phyloP scores from a whole-genome alignment of 1,139 yeast genomes.

The Schizosaccharomyces versatilis region DNA sequence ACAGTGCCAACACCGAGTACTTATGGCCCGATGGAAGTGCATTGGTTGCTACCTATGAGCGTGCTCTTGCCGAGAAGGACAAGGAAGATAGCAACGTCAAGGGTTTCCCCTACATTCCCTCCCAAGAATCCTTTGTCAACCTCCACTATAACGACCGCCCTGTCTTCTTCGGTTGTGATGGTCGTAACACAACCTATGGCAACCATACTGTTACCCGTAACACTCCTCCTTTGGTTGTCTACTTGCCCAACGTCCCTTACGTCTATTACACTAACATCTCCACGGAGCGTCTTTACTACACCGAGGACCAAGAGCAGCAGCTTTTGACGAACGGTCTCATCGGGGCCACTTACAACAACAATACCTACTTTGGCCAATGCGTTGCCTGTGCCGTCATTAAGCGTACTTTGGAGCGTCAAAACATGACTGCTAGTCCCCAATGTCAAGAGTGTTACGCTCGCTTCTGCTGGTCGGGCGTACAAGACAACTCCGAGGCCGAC shows the following conservation, averaged over 20 bases:
- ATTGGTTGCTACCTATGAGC: constrained; percentile 36
- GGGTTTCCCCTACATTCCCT: constrained; percentile 61
- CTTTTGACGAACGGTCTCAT: constrained; percentile 69
- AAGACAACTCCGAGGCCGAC: neutral
- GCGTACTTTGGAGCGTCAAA: constrained; percentile 53
- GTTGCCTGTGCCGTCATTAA: constrained; percentile 75
- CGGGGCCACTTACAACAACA: constrained; percentile 45
- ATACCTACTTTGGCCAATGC: constrained; percentile 53
- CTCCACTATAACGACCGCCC: constrained; percentile 26
- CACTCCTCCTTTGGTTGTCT: constrained; percentile 54
- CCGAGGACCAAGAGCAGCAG: constrained; percentile 34
- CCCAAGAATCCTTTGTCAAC: constrained; percentile 32
- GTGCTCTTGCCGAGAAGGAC: constrained; percentile 43
- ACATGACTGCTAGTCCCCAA: constrained; percentile 41
- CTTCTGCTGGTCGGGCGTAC: constrained; percentile 67
- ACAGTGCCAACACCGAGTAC: constrained; percentile 52
- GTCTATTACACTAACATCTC: constrained; percentile 49
- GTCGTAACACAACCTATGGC: constrained; percentile 23
- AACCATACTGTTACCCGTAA: constrained; percentile 23
- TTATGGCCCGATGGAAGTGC: constrained; percentile 43
- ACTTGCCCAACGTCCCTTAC: constrained; percentile 57
- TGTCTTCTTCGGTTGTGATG: constrained; percentile 61
- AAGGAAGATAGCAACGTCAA: neutral
- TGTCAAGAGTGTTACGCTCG: constrained; percentile 50
- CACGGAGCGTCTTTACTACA: constrained; percentile 39